phyloP scores from a whole-genome alignment of 2,329 filamentous ascomycete genomes.

The Alternaria arborescens region DNA sequence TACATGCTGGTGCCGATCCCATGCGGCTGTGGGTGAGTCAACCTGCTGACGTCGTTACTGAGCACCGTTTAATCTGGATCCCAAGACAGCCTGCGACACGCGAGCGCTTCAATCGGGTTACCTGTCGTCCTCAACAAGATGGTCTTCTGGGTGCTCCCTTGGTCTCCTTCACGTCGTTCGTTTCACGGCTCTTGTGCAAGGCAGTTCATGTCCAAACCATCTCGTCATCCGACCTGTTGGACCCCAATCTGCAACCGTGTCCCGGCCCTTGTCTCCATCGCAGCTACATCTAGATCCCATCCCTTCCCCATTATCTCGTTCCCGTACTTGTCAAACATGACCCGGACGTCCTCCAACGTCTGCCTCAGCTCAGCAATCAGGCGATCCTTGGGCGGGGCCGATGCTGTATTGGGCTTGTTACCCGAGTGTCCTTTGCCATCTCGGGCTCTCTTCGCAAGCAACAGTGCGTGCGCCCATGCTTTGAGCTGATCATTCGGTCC shows the following conservation, averaged over 20 bases:
- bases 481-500: conserved; percentile 62
- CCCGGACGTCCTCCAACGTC: conserved; percentile 50
- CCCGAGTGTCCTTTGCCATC: conserved; percentile 5
- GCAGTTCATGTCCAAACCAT: not conserved
- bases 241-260: conserved; percentile 37
- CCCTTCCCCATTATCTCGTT: conserved; percentile 58
- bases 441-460: conserved; percentile 51
- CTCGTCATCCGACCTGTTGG: conserved; percentile 8
- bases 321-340: conserved; percentile 58
- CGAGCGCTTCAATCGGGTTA: conserved; percentile 13
- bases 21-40: conserved; percentile 12
- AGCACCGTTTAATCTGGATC: conserved; percentile 12
- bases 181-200: conserved; percentile 13
- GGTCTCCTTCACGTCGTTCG: conserved; percentile 7
- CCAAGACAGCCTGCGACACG: conserved; percentile 12
- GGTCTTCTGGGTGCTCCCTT: conserved; percentile 3
- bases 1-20: conserved; percentile 14
- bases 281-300: conserved; percentile 72
- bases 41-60: conserved; percentile 6
- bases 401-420: conserved; percentile 25
- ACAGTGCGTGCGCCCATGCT: conserved; percentile 69
- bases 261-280: conserved; percentile 71
- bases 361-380: conserved; percentile 53
- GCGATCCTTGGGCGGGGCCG: conserved; percentile 44
- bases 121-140: conserved; percentile 3